A percentile compares a stretch with the other conserved stretches of the same genome.
phyloP scores from a whole-genome alignment of 441 rosid genomes.

The Breynia disticha region DNA sequence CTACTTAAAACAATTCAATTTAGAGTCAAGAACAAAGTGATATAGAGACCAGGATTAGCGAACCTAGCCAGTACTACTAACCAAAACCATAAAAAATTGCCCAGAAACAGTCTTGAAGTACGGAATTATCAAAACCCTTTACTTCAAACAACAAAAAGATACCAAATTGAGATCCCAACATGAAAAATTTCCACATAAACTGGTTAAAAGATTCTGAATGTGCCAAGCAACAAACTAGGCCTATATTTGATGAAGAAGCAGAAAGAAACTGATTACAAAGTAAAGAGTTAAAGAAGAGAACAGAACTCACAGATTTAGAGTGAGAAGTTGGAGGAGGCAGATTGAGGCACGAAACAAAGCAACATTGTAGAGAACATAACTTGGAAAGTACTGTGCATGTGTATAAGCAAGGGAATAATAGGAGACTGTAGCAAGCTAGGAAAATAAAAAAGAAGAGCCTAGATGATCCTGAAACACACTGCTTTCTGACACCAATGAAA shows the following conservation, averaged over 20 bases:
- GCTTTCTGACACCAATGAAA: constrained; percentile 14
- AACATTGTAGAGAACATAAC: background rate
- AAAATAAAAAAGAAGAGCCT: background rate
- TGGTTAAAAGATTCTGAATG: background rate
- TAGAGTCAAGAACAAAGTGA: constrained; percentile 12
- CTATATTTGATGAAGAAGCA: constrained; percentile 2
- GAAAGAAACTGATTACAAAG: background rate
- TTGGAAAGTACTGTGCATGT: background rate
- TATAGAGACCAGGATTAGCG: background rate
- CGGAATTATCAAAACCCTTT: constrained; percentile 1
- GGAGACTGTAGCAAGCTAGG: background rate
- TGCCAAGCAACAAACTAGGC: constrained; percentile 13
- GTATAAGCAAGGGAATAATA: background rate
- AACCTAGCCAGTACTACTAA: no score
- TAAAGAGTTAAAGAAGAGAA: background rate
- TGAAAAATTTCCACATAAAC: background rate
- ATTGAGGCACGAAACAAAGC: background rate
- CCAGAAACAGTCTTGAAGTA: background rate
- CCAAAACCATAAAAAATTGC: no score
- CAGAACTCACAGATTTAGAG: constrained; percentile 29
- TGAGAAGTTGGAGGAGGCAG: background rate
- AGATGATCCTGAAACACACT: constrained; percentile 6
- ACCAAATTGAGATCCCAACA: constrained; percentile 3
- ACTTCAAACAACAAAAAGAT: no score
- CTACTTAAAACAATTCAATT: constrained; percentile 13